A percentile compares a stretch with the other conserved stretches of the same genome.
phyloP scores from a whole-genome alignment of 306 rosid genomes.

The Quercus parvula region DNA sequence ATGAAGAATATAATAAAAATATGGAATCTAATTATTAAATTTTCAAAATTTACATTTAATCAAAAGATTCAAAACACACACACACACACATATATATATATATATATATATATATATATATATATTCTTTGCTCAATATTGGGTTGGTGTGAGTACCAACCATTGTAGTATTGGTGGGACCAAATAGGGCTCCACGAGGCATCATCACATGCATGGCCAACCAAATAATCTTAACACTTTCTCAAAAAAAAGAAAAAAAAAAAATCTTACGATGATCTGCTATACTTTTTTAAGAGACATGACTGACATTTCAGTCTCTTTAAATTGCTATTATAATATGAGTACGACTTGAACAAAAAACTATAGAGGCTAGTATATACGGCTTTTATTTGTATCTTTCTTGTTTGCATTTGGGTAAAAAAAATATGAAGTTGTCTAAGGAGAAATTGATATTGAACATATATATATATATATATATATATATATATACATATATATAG shows the following conservation, averaged over 20 bases:
- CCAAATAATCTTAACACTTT: conserved; percentile 19
- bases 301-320: conserved; percentile 21
- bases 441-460: neutral
- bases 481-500: too few relatives aligned
- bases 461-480: neutral
- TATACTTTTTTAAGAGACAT: conserved; percentile 27
- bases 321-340: conserved; percentile 6
- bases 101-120: too few relatives aligned
- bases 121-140: neutral
- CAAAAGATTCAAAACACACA: too few relatives aligned
- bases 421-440: neutral
- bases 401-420: neutral
- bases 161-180: neutral
- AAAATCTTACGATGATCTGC: conserved; percentile 19
- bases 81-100: too few relatives aligned
- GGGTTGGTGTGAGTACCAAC: neutral
- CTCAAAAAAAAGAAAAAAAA: too few relatives aligned
- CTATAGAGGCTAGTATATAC: neutral
- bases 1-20: too few relatives aligned
- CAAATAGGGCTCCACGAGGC: neutral
- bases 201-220: conserved; percentile 22
- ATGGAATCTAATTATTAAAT: too few relatives aligned
- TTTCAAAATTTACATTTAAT: too few relatives aligned
- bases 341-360: conserved; percentile 1
- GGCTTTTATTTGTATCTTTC: too few relatives aligned